Evolutionary conservation across 2,329 filamentous ascomycete species (phyloP), one percentile per base, ranked within the genome.

Genomic region (Nannizziopsis barbatae): DNA sequence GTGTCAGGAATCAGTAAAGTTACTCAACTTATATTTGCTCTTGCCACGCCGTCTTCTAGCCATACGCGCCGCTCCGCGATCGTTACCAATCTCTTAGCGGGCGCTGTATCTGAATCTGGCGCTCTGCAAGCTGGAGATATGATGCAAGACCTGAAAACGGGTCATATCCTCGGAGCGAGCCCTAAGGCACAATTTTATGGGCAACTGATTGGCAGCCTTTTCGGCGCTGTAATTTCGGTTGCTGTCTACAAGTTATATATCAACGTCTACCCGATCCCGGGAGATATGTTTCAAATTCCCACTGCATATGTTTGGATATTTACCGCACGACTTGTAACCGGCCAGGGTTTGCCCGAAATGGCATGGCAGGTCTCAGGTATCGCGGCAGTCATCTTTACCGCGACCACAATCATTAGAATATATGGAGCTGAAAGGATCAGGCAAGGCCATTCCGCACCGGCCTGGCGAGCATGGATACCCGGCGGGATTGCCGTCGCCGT

Each of bases 301-400:
- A 96, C 92, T 0, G 90, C 82, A 0, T 95, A 90, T 62, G 89
- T 98, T 4, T 98, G 92, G 92, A 85, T 98, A 46, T 95, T 95
- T 65, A 98, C 92, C 0, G 90, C 92, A 1, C 76, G 92, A 12
- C 74, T 98, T 2, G 89, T 98, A 8, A 96, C 89, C 0, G 92
- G 92, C 1, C 77, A 92, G 55, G 92, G 92, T 0, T 64, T 98
- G 37, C 92, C 92, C 0, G 73, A 78, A 0, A 88, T 88, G 80
- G 89, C 87, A 0, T 80, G 78, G 60, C 80, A 89, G 59, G 93
- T 84, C 71, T 85, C 90, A 0, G 66, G 81, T 0, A 81, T 79
- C 0, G 82, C 84, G n/a, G 89, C 83, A 0, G 61, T 76, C 1
- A 65, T 95, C 1, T 96, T 93, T 59, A 77, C 82, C 0, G 60